Evolutionary conservation across 2,329 filamentous ascomycete species (phyloP).

Genomic region (Keithomyces neogunnii): DNA sequence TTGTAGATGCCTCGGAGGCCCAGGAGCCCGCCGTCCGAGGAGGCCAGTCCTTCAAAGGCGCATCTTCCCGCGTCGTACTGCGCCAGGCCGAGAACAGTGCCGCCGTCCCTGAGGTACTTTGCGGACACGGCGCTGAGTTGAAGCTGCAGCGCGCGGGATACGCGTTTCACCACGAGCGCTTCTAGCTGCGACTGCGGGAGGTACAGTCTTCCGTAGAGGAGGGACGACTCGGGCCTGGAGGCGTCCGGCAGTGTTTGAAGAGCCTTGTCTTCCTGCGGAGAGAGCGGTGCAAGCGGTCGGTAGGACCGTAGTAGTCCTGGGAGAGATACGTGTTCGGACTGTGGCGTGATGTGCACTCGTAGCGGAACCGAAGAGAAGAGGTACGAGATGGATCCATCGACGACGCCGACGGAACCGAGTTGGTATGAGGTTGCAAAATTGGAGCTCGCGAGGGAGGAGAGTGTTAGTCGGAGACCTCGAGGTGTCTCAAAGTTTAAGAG

Average conservation of each 20-base stretch:
- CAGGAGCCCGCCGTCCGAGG: conserved; percentile 82
- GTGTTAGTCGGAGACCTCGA: conserved; percentile 71
- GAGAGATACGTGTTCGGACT: conserved; percentile 68
- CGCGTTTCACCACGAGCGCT: conserved; percentile 70
- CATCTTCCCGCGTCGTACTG: conserved; percentile 84
- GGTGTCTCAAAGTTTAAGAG: conserved; percentile 86
- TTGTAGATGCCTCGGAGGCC: conserved; percentile 89
- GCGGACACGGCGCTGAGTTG: conserved; percentile 74
- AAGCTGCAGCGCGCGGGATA: conserved; percentile 70
- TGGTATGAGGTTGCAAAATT: conserved; percentile 94
- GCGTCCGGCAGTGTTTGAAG: conserved; percentile 10
- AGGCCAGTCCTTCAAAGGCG: conserved; percentile 82
- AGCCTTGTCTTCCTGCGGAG: conserved; percentile 15
- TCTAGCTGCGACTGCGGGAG: conserved; percentile 80
- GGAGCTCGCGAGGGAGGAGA: conserved; percentile 84
- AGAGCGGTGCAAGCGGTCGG: conserved; percentile 62
- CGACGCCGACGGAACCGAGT: conserved; percentile 78
- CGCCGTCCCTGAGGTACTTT: conserved; percentile 62
- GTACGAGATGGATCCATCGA: conserved; percentile 96
- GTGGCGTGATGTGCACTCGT: conserved; percentile 50
- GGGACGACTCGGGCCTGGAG: conserved; percentile 35
- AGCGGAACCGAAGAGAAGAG: conserved; percentile 85
- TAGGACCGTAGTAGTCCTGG: conserved; percentile 76
- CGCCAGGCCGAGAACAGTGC: conserved; percentile 62
- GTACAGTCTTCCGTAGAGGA: conserved; percentile 73